These are phyloP conservation scores for Agaricus sinodeliciosus DNA, from an alignment of 768 basidiomycete species.

Conservation along the genomic window DNA sequence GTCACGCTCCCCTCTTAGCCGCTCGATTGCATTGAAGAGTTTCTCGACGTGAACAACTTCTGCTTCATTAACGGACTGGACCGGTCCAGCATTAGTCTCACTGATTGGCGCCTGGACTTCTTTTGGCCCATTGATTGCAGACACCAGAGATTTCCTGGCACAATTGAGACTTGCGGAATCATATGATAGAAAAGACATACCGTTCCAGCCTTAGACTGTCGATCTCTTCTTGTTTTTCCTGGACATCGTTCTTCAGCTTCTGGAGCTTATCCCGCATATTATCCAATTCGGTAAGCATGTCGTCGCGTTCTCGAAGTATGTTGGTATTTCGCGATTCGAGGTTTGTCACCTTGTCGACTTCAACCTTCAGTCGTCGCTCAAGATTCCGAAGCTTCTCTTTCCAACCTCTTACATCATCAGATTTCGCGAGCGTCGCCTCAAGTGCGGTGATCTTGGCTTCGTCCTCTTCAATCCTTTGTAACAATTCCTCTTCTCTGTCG, in stretches of 20 bases:
- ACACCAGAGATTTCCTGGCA: not conserved
- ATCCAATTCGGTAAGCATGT: constrained; percentile 37
- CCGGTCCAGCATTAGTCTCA: not conserved
- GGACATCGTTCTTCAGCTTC: constrained; percentile 17
- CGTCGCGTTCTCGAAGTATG: constrained; percentile 51
- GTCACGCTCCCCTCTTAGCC: constrained; percentile 63
- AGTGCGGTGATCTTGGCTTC: constrained; percentile 57
- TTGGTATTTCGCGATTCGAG: constrained; percentile 37
- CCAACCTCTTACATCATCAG: constrained; percentile 29
- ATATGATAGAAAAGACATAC: not conserved
- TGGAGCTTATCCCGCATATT: constrained; percentile 26
- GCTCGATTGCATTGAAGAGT: constrained; percentile 56
- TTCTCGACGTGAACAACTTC: constrained; percentile 41
- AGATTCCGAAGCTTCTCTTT: constrained; percentile 33
- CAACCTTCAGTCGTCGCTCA: constrained; percentile 34
- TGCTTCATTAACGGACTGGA: constrained; percentile 19
- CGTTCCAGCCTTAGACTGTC: constrained; percentile 16
- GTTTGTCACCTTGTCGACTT: constrained; percentile 31
- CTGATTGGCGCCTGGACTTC: not conserved
- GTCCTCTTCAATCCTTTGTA: constrained; percentile 68
- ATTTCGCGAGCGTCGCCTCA: constrained; percentile 39
- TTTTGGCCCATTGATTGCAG: not conserved
- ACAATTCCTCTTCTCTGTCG: constrained; percentile 52
- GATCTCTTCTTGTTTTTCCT: constrained; percentile 18
- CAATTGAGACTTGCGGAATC: not conserved